Percentiles rank a stretch among this genome's conserved stretches.
These are phyloP conservation scores for Priceomyces carsonii DNA, from an alignment of 805 yeast species.

Conservation along the genomic window DNA sequence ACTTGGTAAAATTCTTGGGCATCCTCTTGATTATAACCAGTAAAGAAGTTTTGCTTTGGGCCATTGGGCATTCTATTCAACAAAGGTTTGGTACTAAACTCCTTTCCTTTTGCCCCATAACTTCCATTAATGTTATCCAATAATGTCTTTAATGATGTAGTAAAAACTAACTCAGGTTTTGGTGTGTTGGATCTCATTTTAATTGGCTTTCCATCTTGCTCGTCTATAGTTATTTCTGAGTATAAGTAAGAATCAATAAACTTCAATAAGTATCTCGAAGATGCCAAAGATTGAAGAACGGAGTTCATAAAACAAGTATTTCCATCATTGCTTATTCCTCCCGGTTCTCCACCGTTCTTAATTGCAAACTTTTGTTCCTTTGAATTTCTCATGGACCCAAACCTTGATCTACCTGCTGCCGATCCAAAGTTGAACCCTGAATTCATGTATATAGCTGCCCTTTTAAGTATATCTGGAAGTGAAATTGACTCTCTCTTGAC, in stretches of 20 bases:
- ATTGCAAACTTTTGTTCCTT: constrained; percentile 42
- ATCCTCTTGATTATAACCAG: constrained; percentile 92
- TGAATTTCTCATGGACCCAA: constrained; percentile 17
- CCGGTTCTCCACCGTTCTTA: constrained; percentile 69
- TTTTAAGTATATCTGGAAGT: constrained; percentile 12
- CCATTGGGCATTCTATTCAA: constrained; percentile 73
- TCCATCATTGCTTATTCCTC: constrained; percentile 88
- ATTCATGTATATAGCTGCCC: constrained; percentile 13
- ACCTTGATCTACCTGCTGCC: constrained; percentile 8
- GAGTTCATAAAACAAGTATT: constrained; percentile 95
- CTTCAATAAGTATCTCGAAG: constrained; percentile 58
- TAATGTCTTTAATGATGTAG: constrained; percentile 52
- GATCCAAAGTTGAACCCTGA: constrained; percentile 13
- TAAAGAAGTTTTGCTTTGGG: constrained; percentile 72
- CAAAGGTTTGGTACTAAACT: constrained; percentile 60
- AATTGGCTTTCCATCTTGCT: constrained; percentile 12
- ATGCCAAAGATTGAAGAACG: constrained; percentile 80
- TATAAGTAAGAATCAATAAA: constrained; percentile 51
- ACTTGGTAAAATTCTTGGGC: constrained; percentile 95
- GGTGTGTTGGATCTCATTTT: constrained; percentile 20
- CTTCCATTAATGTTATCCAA: constrained; percentile 60
- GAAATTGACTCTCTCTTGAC: constrained; percentile 5
- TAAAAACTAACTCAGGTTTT: constrained; percentile 42
- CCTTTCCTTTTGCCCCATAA: constrained; percentile 52
- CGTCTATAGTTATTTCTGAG: constrained; percentile 27